These are phyloP conservation scores for Tausonia pullulans DNA, from an alignment of 1,284 basidiomycete genomes.

Conservation along the genomic window DNA sequence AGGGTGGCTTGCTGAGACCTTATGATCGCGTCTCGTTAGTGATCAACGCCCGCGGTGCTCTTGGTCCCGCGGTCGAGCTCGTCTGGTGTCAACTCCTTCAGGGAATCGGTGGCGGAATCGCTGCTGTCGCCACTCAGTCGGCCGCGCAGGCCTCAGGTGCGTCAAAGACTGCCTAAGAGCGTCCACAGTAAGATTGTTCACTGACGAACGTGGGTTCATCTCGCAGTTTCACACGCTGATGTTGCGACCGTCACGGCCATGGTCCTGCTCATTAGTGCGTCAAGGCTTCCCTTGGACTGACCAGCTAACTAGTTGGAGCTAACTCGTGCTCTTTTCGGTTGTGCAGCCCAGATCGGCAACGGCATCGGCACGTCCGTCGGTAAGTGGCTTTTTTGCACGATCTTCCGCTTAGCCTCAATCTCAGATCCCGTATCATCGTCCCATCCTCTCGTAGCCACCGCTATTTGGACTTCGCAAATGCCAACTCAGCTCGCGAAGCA, in stretches of 20 bases:
- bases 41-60: slow-evolving; percentile 53
- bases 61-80: slow-evolving; percentile 43
- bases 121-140: slow-evolving; percentile 56
- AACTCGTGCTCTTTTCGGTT: no score
- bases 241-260: slow-evolving; percentile 72
- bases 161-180: no score
- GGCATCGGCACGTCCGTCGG: slow-evolving; percentile 41
- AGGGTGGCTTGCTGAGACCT: not conserved
- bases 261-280: slow-evolving; percentile 47
- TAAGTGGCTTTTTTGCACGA: slow-evolving; percentile 1
- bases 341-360: slow-evolving; percentile 40
- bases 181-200: no score
- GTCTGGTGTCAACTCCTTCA: slow-evolving; percentile 48
- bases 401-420: no score
- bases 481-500: slow-evolving; percentile 46
- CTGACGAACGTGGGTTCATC: no score
- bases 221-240: slow-evolving; percentile 53
- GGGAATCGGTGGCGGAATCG: slow-evolving; percentile 60
- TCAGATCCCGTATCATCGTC: no score
- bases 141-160: slow-evolving; percentile 54
- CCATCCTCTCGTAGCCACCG: slow-evolving; percentile 16
- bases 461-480: slow-evolving; percentile 48
- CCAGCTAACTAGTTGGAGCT: no score
- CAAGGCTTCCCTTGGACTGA: no score
- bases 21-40: not conserved